These are phyloP conservation scores for Sonneratia caseolaris DNA, from an alignment of 345 rosid genomes.

Conservation along the genomic window DNA sequence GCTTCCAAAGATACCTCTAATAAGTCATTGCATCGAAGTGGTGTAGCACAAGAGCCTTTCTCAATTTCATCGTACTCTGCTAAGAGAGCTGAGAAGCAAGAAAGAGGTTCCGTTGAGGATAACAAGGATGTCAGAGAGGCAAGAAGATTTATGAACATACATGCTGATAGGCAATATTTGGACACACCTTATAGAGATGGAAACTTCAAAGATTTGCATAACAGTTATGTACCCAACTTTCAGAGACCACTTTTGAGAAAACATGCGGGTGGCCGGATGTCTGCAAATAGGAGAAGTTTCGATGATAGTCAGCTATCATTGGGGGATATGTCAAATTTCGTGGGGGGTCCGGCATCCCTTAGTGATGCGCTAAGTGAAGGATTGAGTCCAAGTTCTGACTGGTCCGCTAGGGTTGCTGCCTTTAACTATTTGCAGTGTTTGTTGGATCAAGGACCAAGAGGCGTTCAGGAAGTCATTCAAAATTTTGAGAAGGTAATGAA, in stretches of 20 bases:
- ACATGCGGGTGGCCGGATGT: conserved; percentile 63
- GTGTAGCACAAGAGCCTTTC: conserved; percentile 47
- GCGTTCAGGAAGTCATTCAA: conserved; percentile 87
- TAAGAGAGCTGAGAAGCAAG: conserved; percentile 64
- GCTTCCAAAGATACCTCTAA: conserved; percentile 80
- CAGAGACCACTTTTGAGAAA: conserved; percentile 92
- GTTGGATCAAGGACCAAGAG: conserved; percentile 88
- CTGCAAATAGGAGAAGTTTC: conserved; percentile 89
- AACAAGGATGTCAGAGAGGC: conserved; percentile 54
- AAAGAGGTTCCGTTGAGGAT: conserved; percentile 61
- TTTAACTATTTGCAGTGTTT: conserved; percentile 75
- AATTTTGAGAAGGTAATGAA: conserved; percentile 98
- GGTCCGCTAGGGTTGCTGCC: conserved; percentile 96
- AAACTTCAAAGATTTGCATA: conserved; percentile 56
- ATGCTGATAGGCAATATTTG: conserved; percentile 63
- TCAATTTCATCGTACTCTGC: conserved; percentile 56
- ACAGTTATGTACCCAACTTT: conserved; percentile 77
- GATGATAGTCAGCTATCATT: conserved; percentile 78
- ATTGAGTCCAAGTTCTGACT: conserved; percentile 82
- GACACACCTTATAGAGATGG: conserved; percentile 55
- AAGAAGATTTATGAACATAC: conserved; percentile 44
- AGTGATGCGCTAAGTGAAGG: conserved; percentile 87
- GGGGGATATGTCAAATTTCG: conserved; percentile 71
- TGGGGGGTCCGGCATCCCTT: conserved; percentile 80
- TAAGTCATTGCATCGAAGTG: conserved; percentile 50